These are phyloP conservation scores for Clarireedia hainanense DNA, from an alignment of 2,329 filamentous ascomycete species.

Conservation along the genomic window DNA sequence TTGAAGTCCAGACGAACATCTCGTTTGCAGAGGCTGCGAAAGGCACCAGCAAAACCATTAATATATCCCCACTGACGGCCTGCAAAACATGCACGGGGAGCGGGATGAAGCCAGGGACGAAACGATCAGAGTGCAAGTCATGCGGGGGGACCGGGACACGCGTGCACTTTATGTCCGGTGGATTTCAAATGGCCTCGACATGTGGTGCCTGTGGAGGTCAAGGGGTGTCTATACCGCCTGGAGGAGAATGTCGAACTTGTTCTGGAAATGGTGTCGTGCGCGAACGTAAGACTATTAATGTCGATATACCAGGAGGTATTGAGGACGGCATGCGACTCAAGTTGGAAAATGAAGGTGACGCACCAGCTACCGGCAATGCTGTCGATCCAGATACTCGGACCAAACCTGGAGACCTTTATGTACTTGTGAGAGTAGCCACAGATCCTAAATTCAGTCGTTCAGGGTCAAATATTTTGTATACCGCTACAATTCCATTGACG, in stretches of 20 bases:
- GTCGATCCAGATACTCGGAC: conserved; percentile 54
- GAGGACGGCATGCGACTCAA: conserved; percentile 93
- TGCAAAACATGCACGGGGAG: conserved; percentile 79
- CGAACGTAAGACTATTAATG: conserved; percentile 72
- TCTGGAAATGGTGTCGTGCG: conserved; percentile 75
- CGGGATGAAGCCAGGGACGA: conserved; percentile 74
- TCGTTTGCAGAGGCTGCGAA: conserved; percentile 96
- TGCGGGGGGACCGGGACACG: conserved; percentile 83
- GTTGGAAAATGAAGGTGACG: conserved; percentile 80
- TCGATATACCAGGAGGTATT: conserved; percentile 92
- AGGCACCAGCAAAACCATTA: conserved; percentile 80
- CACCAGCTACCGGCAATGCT: conserved; percentile 66
- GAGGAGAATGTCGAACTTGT: conserved; percentile 74
- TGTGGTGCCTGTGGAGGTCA: conserved; percentile 75
- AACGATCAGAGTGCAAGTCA: conserved; percentile 63
- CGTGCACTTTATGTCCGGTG: conserved; percentile 83
- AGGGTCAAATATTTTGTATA: conserved; percentile 88
- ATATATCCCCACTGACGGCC: conserved; percentile 69
- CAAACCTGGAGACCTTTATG: conserved; percentile 82
- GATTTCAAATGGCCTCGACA: conserved; percentile 92
- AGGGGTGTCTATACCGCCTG: conserved; percentile 67
- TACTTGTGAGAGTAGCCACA: conserved; percentile 80
- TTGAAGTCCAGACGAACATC: conserved; percentile 88
- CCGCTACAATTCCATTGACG: conserved; percentile 81
- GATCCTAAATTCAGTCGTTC: conserved; percentile 84